Evolutionary conservation across 805 yeast genomes (phyloP).

Genomic region (Candida orba): DNA sequence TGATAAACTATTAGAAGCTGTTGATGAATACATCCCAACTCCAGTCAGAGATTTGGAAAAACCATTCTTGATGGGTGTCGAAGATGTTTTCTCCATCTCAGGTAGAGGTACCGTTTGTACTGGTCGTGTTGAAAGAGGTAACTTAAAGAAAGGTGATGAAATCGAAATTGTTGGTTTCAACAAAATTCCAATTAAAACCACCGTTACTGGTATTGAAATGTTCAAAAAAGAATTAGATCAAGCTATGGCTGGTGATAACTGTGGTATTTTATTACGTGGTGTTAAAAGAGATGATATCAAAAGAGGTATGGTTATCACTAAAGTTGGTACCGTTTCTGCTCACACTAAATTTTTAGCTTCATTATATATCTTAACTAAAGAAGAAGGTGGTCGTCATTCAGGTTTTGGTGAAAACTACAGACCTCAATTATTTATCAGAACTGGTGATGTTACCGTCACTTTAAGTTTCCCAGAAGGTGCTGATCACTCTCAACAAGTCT

Average conservation of each 20-base stretch:
- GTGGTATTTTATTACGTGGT: slow-evolving; percentile 96
- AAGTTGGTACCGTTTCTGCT: slow-evolving; percentile 86
- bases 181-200: slow-evolving; percentile 81
- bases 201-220: slow-evolving; percentile 98
- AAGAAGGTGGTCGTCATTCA: slow-evolving; percentile 99
- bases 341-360: slow-evolving; percentile 94
- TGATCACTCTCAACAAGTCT: slow-evolving; percentile 84
- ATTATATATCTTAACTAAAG: slow-evolving; percentile 84
- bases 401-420: slow-evolving; percentile 96
- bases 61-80: slow-evolving; percentile 95
- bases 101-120: slow-evolving; percentile 99
- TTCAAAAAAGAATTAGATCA: slow-evolving; percentile 97
- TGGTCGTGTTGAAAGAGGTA: slow-evolving; percentile 98
- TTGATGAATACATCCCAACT: slow-evolving; percentile 92
- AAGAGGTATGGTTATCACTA: slow-evolving; percentile 97
- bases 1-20: slow-evolving; percentile 77
- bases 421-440: slow-evolving; percentile 95
- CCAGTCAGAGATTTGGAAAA: slow-evolving; percentile 94
- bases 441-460: slow-evolving; percentile 90
- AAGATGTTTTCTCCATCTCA: slow-evolving; percentile 94
- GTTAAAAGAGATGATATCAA: slow-evolving; percentile 93
- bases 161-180: slow-evolving; percentile 93
- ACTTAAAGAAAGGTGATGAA: slow-evolving; percentile 96
- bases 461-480: slow-evolving; percentile 81
- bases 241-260: slow-evolving; percentile 99